Conservation (phyloP, 2,329 filamentous ascomycete genomes). For the Parasarocladium wereldwijsianum region DNA sequence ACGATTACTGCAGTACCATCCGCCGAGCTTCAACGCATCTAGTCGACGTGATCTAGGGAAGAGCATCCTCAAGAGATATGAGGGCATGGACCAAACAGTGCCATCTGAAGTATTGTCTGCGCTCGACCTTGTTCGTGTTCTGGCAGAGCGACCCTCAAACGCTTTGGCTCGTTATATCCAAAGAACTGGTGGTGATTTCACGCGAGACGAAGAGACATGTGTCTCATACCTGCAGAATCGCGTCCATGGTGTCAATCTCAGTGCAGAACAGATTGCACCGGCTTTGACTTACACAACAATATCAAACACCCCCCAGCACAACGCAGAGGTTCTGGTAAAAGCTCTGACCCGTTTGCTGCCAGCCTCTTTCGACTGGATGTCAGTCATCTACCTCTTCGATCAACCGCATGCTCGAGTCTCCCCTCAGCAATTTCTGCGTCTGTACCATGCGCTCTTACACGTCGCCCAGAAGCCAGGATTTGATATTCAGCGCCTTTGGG, state of each 20-base stretch:
- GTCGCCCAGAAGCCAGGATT: slow-evolving; percentile 50
- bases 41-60: slow-evolving; percentile 55
- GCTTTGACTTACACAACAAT: slow-evolving; percentile 56
- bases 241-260: slow-evolving; percentile 42
- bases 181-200: slow-evolving; percentile 58
- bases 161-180: slow-evolving; percentile 55
- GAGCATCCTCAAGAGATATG: slow-evolving; percentile 55
- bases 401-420: slow-evolving; percentile 63
- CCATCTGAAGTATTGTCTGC: slow-evolving; percentile 57
- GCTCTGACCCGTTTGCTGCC: slow-evolving; percentile 47
- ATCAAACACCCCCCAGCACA: slow-evolving; percentile 38
- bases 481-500: slow-evolving; percentile 83
- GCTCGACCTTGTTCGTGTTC: slow-evolving; percentile 52
- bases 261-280: slow-evolving; percentile 68
- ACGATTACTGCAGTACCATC: slow-evolving; percentile 74
- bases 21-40: slow-evolving; percentile 68
- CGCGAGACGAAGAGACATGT: slow-evolving; percentile 58
- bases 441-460: slow-evolving; percentile 67
- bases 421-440: slow-evolving; percentile 61
- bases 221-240: slow-evolving; percentile 36
- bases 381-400: slow-evolving; percentile 69
- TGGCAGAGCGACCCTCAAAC: slow-evolving; percentile 42
- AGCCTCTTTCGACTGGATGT: slow-evolving; percentile 51
- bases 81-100: slow-evolving; percentile 45
- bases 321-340: slow-evolving; percentile 42